Evolutionary conservation across 768 basidiomycete species (phyloP), one percentile per base, ranked within the genome.

Genomic region (Tephrocybe rancida): DNA sequence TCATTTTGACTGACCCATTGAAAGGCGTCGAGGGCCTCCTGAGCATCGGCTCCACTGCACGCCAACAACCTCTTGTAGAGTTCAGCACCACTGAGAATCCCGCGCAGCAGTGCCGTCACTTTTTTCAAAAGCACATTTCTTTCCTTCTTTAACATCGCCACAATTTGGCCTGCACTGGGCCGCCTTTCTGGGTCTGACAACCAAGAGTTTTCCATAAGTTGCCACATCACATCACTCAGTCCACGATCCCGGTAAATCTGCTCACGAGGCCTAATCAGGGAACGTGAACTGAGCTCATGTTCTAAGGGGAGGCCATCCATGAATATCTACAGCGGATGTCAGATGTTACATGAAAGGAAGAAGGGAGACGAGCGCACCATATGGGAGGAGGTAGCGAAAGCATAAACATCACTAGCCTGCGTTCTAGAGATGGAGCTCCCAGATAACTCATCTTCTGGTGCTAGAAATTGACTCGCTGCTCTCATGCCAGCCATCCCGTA

Each of bases 341-440:
- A 1, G 26, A n/a, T n/a, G n/a, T 37, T 13, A 13, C 4, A 16
- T 16, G n/a, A 13, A 6, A 45, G 3, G 21, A 14, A 2, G 3
- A 24, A 25, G n/a, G 16, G 35, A 6, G 5, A 32, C 19, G 14
- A 32, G 5, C 11, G 1, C 11, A 60, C 59, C 48, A 54, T 35
- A 34, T 54, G 54, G 3, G 44, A 44, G 16, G 53, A 18, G 5
- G 26, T 57, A 9, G 51, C 44, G 39, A 56, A 60, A 5, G 59
- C 55, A 13, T 54, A 60, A 19, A 57, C 39, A 30, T 60, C 59
- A 30, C 48, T 51, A 9, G 44, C 44, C 38, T 38, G 43, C 30
- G 21, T 51, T 26, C 44, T 34, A 21, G 26, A 35, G 45, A 34
- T 32, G 18, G 13, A 19, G 14, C 14, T 8, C 3, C 13, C 7